These are phyloP conservation scores for Lanzia echinophila DNA, from an alignment of 2,329 filamentous ascomycete species.

Conservation along the genomic window DNA sequence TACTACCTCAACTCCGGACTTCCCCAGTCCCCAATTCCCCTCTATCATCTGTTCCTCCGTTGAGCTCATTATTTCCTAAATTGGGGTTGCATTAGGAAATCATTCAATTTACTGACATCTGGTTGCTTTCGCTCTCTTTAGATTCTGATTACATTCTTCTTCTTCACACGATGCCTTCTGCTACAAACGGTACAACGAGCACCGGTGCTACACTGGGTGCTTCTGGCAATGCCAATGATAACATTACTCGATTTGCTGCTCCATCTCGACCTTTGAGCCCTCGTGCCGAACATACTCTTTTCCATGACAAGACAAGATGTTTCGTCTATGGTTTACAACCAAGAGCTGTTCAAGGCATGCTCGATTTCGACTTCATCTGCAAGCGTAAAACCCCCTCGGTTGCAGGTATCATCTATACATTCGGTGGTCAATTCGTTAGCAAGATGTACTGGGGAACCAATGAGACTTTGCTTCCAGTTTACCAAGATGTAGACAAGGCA, in stretches of 20 bases:
- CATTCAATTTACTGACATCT: conserved; percentile 18
- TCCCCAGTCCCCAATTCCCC: background rate
- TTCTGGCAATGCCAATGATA: conserved; percentile 79
- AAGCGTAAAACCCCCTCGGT: conserved; percentile 95
- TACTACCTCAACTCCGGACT: conserved; percentile 6
- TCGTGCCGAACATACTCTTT: conserved; percentile 79
- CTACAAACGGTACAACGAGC: conserved; percentile 28
- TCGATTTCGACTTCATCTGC: conserved; percentile 99
- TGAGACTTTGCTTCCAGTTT: conserved; percentile 96
- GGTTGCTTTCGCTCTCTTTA: conserved; percentile 5
- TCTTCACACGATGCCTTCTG: conserved; percentile 10
- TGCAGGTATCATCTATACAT: conserved; percentile 99
- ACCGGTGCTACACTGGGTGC: conserved; percentile 36
- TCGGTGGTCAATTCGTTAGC: conserved; percentile 99
- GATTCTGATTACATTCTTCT: conserved; percentile 3
- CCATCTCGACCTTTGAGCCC: conserved; percentile 90
- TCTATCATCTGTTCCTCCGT: background rate
- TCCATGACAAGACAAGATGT: conserved; percentile 99
- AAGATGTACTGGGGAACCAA: conserved; percentile 99
- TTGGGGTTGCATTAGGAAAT: background rate
- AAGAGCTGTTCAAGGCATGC: conserved; percentile 83
- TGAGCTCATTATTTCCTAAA: background rate
- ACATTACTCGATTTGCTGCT: conserved; percentile 92
- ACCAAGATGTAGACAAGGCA: conserved; percentile 89
- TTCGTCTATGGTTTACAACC: conserved; percentile 99